Percentiles rank a stretch among this genome's conserved stretches.
phyloP scores from a whole-genome alignment of 192 early-diverging fungal species.

The Gonapodya prolifera region DNA sequence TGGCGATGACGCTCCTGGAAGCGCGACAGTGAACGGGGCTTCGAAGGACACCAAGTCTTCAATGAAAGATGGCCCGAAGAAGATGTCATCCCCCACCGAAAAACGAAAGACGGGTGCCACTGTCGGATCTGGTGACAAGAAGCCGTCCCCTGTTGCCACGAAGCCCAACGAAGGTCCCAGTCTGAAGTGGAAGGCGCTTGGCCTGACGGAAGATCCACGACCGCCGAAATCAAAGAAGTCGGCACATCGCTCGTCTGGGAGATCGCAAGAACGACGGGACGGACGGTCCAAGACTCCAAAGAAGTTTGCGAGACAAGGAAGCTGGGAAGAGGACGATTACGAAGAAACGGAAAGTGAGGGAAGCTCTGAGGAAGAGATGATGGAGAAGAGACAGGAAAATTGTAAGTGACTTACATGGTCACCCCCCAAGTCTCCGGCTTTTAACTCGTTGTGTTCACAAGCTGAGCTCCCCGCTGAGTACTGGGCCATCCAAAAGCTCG shows the following conservation, averaged over 20 bases:
- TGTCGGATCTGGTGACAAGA: background rate
- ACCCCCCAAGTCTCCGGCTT: constrained; percentile 5
- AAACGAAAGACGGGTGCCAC: background rate
- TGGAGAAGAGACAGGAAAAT: constrained; percentile 40
- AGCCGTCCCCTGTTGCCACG: background rate
- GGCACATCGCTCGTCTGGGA: background rate
- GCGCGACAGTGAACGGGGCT: background rate
- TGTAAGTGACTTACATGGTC: constrained; percentile 15
- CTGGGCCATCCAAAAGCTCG: constrained; percentile 49
- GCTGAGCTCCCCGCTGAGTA: constrained; percentile 48
- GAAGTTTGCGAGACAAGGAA: background rate
- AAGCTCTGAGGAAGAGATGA: constrained; percentile 1
- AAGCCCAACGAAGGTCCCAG: background rate
- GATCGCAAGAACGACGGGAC: background rate
- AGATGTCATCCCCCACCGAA: background rate
- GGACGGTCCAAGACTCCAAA: background rate
- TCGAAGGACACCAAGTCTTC: background rate
- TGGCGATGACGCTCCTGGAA: background rate
- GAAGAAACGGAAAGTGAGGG: background rate
- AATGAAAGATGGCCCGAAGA: background rate
- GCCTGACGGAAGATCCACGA: background rate
- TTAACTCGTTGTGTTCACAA: constrained; percentile 1
- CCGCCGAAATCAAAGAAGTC: background rate
- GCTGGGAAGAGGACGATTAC: constrained; percentile 5
- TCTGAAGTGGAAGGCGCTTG: background rate